phyloP scores from a whole-genome alignment of 495 filamentous ascomycete species.

The Podospora fimiseda region DNA sequence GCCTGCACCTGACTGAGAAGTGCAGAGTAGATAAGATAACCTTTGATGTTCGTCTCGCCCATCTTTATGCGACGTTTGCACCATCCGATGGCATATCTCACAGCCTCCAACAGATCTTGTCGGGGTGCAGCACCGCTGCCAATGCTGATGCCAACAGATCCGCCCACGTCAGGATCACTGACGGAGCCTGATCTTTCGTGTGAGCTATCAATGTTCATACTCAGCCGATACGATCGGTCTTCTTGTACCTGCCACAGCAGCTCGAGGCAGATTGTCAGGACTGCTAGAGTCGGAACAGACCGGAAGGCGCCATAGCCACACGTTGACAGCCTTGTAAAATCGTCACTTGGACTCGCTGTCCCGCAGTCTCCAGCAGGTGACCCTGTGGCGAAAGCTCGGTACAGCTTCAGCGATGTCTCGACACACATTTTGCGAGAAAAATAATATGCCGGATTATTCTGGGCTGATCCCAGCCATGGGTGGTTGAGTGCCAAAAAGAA shows the following conservation, averaged over 20 bases:
- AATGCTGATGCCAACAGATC: constrained; percentile 19
- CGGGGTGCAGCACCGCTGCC: constrained; percentile 26
- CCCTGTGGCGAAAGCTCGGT: constrained; percentile 23
- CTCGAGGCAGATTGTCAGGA: constrained; percentile 42
- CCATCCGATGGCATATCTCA: constrained; percentile 44
- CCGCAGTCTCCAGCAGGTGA: constrained; percentile 15
- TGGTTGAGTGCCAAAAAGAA: constrained; percentile 50
- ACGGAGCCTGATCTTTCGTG: constrained; percentile 16
- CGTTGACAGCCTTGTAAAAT: constrained; percentile 36
- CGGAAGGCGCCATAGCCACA: constrained; percentile 46
- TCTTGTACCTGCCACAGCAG: constrained; percentile 45
- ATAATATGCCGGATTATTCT: constrained; percentile 37
- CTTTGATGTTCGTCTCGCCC: constrained; percentile 55
- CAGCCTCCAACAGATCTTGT: constrained; percentile 41
- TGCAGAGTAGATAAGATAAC: constrained; percentile 39
- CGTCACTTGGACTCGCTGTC: constrained; percentile 23
- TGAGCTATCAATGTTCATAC: constrained; percentile 22
- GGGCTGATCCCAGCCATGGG: constrained; percentile 28
- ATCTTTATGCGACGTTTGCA: constrained; percentile 35
- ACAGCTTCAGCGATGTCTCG: constrained; percentile 40
- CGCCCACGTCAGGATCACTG: constrained; percentile 21
- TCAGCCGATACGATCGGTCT: constrained; percentile 42
- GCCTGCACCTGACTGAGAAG: constrained; percentile 42
- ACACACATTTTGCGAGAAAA: constrained; percentile 42
- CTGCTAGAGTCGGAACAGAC: constrained; percentile 36